Conservation (phyloP, 164 flowering plant species). For the Chimonanthus salicifolius region DNA sequence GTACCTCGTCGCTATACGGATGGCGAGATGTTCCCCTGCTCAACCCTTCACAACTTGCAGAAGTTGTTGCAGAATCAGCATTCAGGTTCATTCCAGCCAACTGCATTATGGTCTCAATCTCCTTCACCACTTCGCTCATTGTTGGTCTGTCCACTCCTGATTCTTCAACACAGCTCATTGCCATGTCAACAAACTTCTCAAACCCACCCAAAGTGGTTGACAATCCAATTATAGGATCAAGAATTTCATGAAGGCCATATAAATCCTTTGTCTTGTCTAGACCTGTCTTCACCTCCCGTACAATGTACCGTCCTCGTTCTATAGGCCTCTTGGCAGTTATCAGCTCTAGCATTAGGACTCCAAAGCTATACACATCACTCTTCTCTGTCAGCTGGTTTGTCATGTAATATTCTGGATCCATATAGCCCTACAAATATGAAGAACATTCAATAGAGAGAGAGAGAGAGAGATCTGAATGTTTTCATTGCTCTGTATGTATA, state of each 20-base stretch:
- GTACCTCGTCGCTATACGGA: neutral
- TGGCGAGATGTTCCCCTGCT: neutral
- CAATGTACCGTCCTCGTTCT: slow-evolving; percentile 42
- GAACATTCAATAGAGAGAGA: neutral
- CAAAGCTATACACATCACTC: slow-evolving; percentile 71
- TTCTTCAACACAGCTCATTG: slow-evolving; percentile 47
- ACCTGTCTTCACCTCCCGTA: slow-evolving; percentile 29
- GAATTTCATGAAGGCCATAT: slow-evolving; percentile 28
- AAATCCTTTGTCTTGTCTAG: slow-evolving; percentile 30
- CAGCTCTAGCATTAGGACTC: slow-evolving; percentile 54
- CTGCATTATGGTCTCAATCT: slow-evolving; percentile 35
- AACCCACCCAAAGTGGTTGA: slow-evolving; percentile 28
- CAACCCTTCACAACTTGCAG: neutral
- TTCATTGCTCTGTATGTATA: no score
- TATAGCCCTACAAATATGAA: slow-evolving; percentile 31
- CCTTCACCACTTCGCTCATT: slow-evolving; percentile 47
- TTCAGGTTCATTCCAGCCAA: slow-evolving; percentile 22
- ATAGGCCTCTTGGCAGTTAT: slow-evolving; percentile 48
- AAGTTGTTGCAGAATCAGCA: slow-evolving; percentile 14
- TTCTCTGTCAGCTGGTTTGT: slow-evolving; percentile 58
- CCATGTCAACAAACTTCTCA: slow-evolving; percentile 38
- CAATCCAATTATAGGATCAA: slow-evolving; percentile 33
- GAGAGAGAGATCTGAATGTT: no score
- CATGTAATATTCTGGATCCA: slow-evolving; percentile 75
- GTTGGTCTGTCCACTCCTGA: slow-evolving; percentile 40